Evolutionary conservation across 1,284 basidiomycete genomes (phyloP), one percentile per base, ranked within the genome.

Genomic region (Rhodotorula mucilaginosa): DNA sequence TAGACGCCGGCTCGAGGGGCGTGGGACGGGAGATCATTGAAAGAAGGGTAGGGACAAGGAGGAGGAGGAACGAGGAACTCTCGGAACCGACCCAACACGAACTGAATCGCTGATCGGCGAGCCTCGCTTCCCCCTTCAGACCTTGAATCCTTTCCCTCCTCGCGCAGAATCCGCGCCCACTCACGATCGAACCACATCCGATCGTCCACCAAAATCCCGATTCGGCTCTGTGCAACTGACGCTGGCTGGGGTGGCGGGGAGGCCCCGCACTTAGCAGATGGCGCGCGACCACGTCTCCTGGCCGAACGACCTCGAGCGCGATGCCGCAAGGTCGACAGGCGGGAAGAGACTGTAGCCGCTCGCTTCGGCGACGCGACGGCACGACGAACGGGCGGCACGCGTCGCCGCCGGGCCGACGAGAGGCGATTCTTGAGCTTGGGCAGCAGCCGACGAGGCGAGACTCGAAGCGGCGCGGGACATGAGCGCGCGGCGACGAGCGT

Each of bases 271-370:
- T 65, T 58, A 67, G 59, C 59, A 67, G 56, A 69, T 60, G 23
- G 65, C 64, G 46, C 63, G 63, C 52, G 52, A 58, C 64, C 56
- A 65, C 31, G 56, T 64, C 60, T 72, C 70, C 57, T 68, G 68
- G 48, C 68, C 68, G 63, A 67, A 73, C 56, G 65, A 70, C 4
- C 65, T 29, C 12, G 63, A 47, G 44, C 65, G 54, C 19, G 68
- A 47, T 21, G 60, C 52, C 60, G 58, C 61, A 48, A 70, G 49
- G 31, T 64, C 63, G 56, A 68, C 64, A 21, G 70, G 70, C 26
- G 64, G 70, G 64, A 72, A 64, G 31, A 72, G 70, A 23, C 60
- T 60, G 46, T 51, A 26, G 51, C 58, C 58, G 58, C 64, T 63
- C 46, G 47, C 47, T 56, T 57, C 39, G 18, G 63, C 48, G 54